Evolutionary conservation across 129 eudicot genomes (phyloP).

Genomic region (Escallonia herrerae): DNA sequence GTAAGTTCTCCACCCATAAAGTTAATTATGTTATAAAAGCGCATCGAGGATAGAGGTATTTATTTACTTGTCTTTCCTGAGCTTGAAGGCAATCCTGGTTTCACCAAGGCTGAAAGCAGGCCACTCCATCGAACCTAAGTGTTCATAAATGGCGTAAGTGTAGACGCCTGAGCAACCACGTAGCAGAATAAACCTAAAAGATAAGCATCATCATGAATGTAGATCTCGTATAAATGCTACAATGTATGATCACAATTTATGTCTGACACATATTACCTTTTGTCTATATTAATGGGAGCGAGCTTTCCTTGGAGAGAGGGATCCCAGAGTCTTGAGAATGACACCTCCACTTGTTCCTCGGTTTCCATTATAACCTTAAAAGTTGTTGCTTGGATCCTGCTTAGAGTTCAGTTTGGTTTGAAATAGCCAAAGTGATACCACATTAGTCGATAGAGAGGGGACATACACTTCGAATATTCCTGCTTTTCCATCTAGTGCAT

Average conservation of each 20-base stretch:
- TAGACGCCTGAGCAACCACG: slow-evolving; percentile 60
- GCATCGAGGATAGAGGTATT: background rate
- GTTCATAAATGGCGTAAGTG: slow-evolving; percentile 55
- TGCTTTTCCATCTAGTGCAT: slow-evolving; percentile 20
- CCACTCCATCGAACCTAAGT: slow-evolving; percentile 37
- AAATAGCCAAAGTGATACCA: background rate
- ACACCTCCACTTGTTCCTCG: slow-evolving; percentile 68
- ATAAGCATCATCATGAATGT: background rate
- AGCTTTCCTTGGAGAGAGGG: slow-evolving; percentile 33
- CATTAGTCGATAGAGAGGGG: background rate
- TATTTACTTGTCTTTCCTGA: slow-evolving; percentile 43
- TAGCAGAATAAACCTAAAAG: slow-evolving; percentile 43
- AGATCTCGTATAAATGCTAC: background rate
- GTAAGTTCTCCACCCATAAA: background rate
- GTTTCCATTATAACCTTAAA: slow-evolving; percentile 51
- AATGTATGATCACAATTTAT: background rate
- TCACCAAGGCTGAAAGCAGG: slow-evolving; percentile 45
- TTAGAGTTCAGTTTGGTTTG: background rate
- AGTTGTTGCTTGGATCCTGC: slow-evolving; percentile 59
- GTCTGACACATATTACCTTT: slow-evolving; percentile 35
- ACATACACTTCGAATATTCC: slow-evolving; percentile 36
- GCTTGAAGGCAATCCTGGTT: slow-evolving; percentile 48
- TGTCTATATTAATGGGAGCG: slow-evolving; percentile 57
- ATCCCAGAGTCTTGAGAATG: slow-evolving; percentile 55
- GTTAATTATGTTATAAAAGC: background rate